Evolutionary conservation across 768 basidiomycete species (phyloP), one percentile per base, ranked within the genome.

Genomic region (Lactarius sanguifluus): DNA sequence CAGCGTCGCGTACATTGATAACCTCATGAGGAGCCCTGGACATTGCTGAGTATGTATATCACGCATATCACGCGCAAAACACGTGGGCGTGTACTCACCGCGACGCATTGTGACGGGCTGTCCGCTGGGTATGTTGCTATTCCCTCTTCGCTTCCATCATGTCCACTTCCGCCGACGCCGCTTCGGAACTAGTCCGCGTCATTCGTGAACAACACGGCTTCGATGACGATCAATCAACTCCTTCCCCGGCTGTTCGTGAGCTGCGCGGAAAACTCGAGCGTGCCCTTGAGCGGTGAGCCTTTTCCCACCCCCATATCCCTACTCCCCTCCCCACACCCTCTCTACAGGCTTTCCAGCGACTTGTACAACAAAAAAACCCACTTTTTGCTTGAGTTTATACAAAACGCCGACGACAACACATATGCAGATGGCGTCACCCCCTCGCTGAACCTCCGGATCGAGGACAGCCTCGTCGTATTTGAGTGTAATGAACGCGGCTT

Each of bases 401-500:
- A 75, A 64, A 75, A 75, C 38, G 74, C 74, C n/a, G 74, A 74
- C 64, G 74, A 75, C 52, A 75, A 74, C 32, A 18, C 28, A 1
- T 75, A 74, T 32, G 30, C 25, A 3, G 10, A 9, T 30, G 43
- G 47, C 25, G 58, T 65, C 30, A 45, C 23, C 28, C 74, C 72
- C 9, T 52, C 63, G 1, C 61, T 73, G 30, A 32, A 62, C 12
- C 62, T 75, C 15, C 52, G 45, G 1, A 64, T 75, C 41, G 54
- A 65, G 15, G 47, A 67, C 15, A 41, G 47, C 9, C 32, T 55
- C 47, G 40, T 74, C 47, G 47, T 50, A 2, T 69, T 73, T 5
- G 45, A 64, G 20, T 75, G 74, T 59, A 75, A 75, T 52, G 74
- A 75, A 57, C 54, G 57, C 5, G 74, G 74, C 23, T 75, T 75